Conservation (phyloP, 1,284 basidiomycete genomes). For the Exobasidium rhododendri region DNA sequence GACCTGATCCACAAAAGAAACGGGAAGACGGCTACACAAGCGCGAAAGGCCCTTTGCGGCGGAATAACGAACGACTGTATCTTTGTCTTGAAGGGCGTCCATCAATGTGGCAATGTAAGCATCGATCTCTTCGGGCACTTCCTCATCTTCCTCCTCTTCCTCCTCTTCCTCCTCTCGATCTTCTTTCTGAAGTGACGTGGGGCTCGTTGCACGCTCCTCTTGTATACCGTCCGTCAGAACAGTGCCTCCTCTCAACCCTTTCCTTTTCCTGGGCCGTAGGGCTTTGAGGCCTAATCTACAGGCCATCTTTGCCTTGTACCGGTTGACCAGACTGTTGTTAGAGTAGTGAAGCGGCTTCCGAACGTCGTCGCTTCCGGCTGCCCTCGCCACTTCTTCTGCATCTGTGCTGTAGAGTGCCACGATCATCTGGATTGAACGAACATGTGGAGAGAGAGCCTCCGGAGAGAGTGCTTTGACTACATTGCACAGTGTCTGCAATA, state of each 20-base stretch:
- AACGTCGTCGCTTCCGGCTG: conserved; percentile 44
- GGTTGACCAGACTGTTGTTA: conserved; percentile 33
- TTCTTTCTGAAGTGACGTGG: no score
- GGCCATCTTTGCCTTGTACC: conserved; percentile 47
- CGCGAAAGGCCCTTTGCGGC: conserved; percentile 88
- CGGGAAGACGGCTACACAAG: conserved; percentile 74
- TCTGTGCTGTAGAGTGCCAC: conserved; percentile 11
- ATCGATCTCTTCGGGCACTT: conserved; percentile 79
- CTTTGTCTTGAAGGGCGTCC: conserved; percentile 78
- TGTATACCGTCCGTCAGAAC: not conserved
- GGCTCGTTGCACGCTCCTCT: not conserved
- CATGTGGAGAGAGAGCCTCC: conserved; percentile 21
- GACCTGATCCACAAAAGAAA: conserved; percentile 73
- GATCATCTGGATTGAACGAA: conserved; percentile 26
- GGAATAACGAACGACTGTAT: conserved; percentile 91
- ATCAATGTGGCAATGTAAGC: conserved; percentile 72
- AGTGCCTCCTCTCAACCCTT: not conserved
- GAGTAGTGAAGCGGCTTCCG: conserved; percentile 29
- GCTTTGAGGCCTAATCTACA: conserved; percentile 44
- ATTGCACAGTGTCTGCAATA: conserved; percentile 71
- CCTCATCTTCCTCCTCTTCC: conserved; percentile 60
- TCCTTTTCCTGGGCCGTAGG: conserved; percentile 24
- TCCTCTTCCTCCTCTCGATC: conserved; percentile 11
- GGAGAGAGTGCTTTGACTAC: conserved; percentile 63
- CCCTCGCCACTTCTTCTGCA: conserved; percentile 27